Conservation (phyloP, 768 basidiomycete species). For the Lentinula guzmanii region DNA sequence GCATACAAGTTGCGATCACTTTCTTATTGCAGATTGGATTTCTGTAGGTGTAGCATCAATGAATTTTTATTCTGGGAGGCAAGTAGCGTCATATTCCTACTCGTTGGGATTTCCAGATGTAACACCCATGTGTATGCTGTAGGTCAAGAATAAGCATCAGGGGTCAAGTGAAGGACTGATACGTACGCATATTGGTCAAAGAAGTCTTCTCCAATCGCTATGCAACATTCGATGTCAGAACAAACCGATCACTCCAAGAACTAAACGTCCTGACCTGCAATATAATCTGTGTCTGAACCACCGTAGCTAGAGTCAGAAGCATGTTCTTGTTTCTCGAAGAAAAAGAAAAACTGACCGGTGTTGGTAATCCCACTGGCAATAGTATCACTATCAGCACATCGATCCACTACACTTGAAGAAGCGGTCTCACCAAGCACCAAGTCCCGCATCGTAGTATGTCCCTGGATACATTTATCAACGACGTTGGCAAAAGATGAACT, state of each 20-base stretch:
- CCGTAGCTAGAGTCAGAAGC: not conserved
- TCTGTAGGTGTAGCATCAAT: not conserved
- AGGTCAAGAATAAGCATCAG: not conserved
- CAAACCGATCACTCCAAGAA: not conserved
- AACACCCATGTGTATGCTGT: not conserved
- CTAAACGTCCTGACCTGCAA: not conserved
- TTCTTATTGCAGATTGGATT: slow-evolving; percentile 45
- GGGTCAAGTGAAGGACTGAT: too few relatives aligned
- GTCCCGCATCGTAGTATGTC: not conserved
- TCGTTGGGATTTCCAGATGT: slow-evolving; percentile 4
- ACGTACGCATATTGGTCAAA: slow-evolving; percentile 5
- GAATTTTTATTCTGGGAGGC: not conserved
- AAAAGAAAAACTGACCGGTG: not conserved
- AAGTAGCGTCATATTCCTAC: not conserved
- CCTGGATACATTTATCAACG: not conserved
- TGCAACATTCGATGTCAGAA: not conserved
- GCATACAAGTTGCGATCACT: slow-evolving; percentile 30
- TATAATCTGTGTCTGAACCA: not conserved
- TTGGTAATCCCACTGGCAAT: not conserved
- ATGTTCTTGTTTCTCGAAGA: not conserved
- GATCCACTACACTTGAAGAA: not conserved
- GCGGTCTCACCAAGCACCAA: not conserved
- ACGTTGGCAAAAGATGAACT: not conserved
- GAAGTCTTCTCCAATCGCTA: slow-evolving; percentile 1
- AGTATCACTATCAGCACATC: not conserved